Evolutionary conservation across 108 stramenopile species (phyloP), one percentile per base, ranked within the genome.

Genomic region (Thalassiosira profunda): DNA sequence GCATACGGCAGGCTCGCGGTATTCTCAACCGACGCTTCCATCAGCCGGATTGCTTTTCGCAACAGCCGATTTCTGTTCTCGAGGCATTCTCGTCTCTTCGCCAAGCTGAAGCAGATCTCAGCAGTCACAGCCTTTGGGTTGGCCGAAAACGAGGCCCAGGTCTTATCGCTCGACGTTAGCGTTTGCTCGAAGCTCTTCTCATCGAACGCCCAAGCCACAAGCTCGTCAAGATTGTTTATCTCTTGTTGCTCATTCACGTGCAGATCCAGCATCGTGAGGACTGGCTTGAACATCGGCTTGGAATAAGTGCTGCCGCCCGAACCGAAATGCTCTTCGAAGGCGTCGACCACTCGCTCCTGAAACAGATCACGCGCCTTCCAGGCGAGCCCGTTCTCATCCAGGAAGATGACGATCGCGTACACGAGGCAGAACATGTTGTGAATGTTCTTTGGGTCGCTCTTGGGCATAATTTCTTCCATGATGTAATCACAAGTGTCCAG

Each of bases 401-500:
- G 55, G 9, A 79, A 60, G 51, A 76, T 72, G 4, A 87, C 40
- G 20, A 78, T 38, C 3, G 86, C 77, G 49, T 80, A 86, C 38
- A 86, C 48, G n/a, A 84, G 68, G 21, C 84, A 63, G 46, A 84
- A 76, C 15, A 80, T 57, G 45, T 83, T 81, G 68, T 86, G 82
- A 24, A 84, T 66, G 56, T 85, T 81, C 35, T 73, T 58, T 3
- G 53, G 63, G 35, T 89, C 84, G 24, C 84, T 85, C 23, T 81
- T 80, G 30, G 88, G 88, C 9, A 86, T 48, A 21, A 89, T 52
- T 43, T 74, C 65, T 49, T 69, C 63, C 24, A 85, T 31, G 5
- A 89, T 76, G 38, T 65, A 81, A 10, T 75, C 48, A 63, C 84
- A 84, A 38, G 57, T 74, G 7, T 58, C 66, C 8, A 86, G 67